Conservation (phyloP, 805 yeast genomes). For the Ogataea chonburiensis region DNA sequence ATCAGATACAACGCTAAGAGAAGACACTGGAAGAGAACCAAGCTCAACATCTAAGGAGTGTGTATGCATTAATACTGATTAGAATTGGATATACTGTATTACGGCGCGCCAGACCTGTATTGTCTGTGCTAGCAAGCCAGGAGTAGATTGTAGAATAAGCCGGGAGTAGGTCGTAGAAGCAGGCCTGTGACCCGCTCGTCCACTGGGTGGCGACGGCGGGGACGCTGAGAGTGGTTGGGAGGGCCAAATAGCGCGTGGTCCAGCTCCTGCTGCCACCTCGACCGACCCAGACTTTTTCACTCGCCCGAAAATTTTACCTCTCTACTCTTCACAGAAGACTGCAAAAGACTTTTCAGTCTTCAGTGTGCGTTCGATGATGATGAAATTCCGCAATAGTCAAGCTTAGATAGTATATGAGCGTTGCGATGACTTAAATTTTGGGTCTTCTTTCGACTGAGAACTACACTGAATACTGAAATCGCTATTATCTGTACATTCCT, state of each 20-base stretch:
- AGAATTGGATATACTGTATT: conserved; percentile 6
- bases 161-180: no score
- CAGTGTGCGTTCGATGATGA: conserved; percentile 26
- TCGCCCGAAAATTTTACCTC: conserved; percentile 3
- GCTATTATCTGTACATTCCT: conserved; percentile 1
- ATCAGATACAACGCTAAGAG: conserved; percentile 99
- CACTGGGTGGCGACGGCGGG: no score
- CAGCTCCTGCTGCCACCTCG: no score
- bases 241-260: no score
- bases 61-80: conserved; percentile 20
- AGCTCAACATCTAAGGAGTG: conserved; percentile 82
- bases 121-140: no score
- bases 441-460: conserved; percentile 40
- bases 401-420: conserved; percentile 46
- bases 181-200: no score
- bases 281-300: no score
- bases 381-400: conserved; percentile 37
- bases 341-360: conserved; percentile 6
- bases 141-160: not conserved
- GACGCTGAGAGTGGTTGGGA: no score
- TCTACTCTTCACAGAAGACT: conserved; percentile 2
- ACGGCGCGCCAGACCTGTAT: not conserved
- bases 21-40: conserved; percentile 99
- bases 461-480: not conserved
- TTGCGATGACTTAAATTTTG: conserved; percentile 37